These are phyloP conservation scores for Pisolithus thermaeus DNA, from an alignment of 1,284 basidiomycete genomes.

Conservation along the genomic window DNA sequence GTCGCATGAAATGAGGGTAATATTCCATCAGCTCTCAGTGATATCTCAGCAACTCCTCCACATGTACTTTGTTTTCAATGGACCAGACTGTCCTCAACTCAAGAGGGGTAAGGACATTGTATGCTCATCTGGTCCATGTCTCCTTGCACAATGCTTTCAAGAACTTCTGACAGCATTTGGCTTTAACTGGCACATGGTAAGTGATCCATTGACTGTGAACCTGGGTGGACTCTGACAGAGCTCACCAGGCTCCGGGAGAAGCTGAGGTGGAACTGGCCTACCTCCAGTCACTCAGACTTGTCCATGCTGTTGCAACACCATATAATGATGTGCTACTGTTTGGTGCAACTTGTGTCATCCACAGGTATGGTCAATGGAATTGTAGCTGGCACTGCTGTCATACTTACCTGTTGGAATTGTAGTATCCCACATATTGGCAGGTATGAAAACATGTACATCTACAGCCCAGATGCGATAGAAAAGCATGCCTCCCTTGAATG, in stretches of 20 bases:
- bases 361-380: no score
- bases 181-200: not conserved
- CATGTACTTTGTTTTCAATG: not conserved
- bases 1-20: not conserved
- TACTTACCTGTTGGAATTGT: no score
- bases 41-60: not conserved
- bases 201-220: no score
- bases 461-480: not conserved
- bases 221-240: not conserved
- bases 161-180: not conserved
- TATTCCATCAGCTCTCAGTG: not conserved
- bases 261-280: not conserved
- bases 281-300: not conserved
- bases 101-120: not conserved
- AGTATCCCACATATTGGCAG: no score
- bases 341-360: not conserved
- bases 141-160: not conserved
- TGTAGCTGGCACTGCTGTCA: no score
- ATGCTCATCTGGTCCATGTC: not conserved
- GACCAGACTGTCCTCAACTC: not conserved
- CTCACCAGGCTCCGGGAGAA: not conserved
- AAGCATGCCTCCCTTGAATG: not conserved
- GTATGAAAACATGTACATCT: not conserved
- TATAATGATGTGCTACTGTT: not conserved
- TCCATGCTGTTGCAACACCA: not conserved